These are phyloP conservation scores for Venturia asperata DNA, from an alignment of 2,329 filamentous ascomycete genomes.

Conservation along the genomic window DNA sequence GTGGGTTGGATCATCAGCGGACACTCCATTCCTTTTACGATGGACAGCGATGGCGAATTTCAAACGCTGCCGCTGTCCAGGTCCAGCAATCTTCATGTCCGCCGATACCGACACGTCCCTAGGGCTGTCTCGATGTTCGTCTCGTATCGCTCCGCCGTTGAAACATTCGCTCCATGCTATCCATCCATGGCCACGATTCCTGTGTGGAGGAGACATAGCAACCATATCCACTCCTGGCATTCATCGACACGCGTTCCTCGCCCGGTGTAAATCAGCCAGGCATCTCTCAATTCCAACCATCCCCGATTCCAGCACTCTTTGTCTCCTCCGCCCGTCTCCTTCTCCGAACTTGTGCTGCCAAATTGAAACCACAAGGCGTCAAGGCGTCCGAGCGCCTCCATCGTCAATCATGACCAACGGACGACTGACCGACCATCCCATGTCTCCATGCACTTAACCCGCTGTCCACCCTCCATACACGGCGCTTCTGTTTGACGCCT, in stretches of 20 bases:
- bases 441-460: background rate
- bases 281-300: too few species aligned
- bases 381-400: background rate
- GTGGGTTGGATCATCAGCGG: background rate
- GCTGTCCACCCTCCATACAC: too few species aligned
- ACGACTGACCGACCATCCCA: background rate
- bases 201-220: background rate
- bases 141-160: conserved; percentile 1
- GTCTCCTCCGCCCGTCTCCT: background rate
- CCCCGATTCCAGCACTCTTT: background rate
- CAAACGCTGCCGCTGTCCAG: background rate
- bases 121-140: background rate
- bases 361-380: background rate
- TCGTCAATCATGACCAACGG: conserved; percentile 1
- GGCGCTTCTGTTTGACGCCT: too few species aligned
- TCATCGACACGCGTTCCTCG: too few species aligned
- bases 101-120: background rate
- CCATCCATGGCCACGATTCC: background rate
- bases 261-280: too few species aligned
- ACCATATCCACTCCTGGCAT: too few species aligned
- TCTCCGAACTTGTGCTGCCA: conserved; percentile 5
- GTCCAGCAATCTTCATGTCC: background rate
- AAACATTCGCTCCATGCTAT: background rate
- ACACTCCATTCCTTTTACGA: background rate
- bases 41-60: background rate